These are phyloP conservation scores for Fraxinus velutina DNA, from an alignment of 305 asterid genomes.

Conservation along the genomic window DNA sequence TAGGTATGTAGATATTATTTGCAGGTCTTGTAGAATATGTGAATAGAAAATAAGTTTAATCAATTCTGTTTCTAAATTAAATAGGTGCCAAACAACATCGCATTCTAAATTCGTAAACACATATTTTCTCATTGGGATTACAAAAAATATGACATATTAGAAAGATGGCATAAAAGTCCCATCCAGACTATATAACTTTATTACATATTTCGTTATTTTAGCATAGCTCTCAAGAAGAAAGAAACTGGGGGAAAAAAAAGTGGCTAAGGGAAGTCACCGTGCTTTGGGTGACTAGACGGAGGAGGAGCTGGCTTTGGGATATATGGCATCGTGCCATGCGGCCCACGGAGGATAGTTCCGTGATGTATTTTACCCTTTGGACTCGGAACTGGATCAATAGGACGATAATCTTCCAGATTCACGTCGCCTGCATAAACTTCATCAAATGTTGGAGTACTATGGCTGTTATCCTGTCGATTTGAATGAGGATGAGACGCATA, in stretches of 20 bases:
- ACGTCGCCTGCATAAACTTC: constrained; percentile 13
- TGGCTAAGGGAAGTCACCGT: neutral
- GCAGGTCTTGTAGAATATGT: too few species aligned
- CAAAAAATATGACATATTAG: too few species aligned
- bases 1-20: too few species aligned
- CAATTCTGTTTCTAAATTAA: too few species aligned
- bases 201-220: neutral
- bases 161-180: too few species aligned
- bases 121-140: too few species aligned
- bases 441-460: constrained; percentile 5
- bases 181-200: neutral
- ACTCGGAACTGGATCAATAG: constrained; percentile 46
- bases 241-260: neutral
- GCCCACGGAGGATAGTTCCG: constrained; percentile 30
- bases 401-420: constrained; percentile 47
- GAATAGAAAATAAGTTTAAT: too few species aligned
- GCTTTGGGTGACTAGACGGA: constrained; percentile 26
- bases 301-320: constrained; percentile 30
- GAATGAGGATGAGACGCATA: neutral
- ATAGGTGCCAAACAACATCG: too few species aligned
- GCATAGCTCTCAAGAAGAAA: neutral
- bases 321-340: constrained; percentile 50
- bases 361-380: constrained; percentile 41
- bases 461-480: constrained; percentile 25
- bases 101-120: too few species aligned